Conservation (phyloP, 225 moss, liverwort and hornwort species). For the Sphagnum contortum region DNA sequence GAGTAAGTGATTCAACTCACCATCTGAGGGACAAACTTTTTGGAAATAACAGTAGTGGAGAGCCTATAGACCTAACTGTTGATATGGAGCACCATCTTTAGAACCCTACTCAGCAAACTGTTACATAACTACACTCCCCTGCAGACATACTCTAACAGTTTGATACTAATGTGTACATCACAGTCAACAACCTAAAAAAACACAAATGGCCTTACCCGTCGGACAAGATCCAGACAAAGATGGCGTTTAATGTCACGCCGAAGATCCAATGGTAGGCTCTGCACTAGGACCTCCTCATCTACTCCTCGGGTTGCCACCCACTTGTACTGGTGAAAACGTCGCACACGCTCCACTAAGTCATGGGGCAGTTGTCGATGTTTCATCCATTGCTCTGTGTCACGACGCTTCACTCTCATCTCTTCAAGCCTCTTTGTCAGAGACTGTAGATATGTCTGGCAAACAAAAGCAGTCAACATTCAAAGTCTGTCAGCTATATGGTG, state of each 20-base stretch:
- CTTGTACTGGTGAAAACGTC: slow-evolving; percentile 82
- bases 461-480: not conserved
- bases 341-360: slow-evolving; percentile 56
- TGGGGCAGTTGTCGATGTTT: slow-evolving; percentile 67
- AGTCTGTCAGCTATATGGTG: too few species aligned
- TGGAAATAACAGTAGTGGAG: too few species aligned
- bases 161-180: not conserved
- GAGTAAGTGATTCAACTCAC: not conserved
- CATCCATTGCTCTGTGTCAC: slow-evolving; percentile 96
- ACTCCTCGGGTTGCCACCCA: slow-evolving; percentile 90
- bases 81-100: too few species aligned
- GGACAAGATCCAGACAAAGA: slow-evolving; percentile 73
- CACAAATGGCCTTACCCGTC: slow-evolving; percentile 32
- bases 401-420: slow-evolving; percentile 90
- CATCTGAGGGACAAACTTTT: not conserved
- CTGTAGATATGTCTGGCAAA: slow-evolving; percentile 64
- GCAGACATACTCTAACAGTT: too few species aligned
- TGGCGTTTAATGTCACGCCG: slow-evolving; percentile 90
- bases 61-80: too few species aligned
- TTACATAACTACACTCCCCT: too few species aligned
- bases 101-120: too few species aligned
- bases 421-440: slow-evolving; percentile 76
- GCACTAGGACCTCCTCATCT: slow-evolving; percentile 66
- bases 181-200: too few species aligned
- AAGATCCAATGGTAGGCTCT: slow-evolving; percentile 68